Percentiles rank a stretch among this genome's conserved stretches.
phyloP scores from a whole-genome alignment of 176 grass and related monocot species.

The Pontederia paniculata region DNA sequence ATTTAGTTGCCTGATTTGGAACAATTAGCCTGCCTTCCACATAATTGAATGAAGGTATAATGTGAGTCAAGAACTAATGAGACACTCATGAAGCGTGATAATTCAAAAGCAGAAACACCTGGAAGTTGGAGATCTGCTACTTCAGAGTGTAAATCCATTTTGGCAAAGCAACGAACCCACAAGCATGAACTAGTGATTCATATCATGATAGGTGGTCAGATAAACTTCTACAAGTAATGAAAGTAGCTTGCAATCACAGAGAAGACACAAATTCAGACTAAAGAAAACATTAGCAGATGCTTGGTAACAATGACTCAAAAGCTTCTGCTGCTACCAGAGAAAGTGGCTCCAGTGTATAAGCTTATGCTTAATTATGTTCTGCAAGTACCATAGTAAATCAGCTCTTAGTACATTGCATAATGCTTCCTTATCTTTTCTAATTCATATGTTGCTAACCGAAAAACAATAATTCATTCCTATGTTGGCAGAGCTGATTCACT shows the following conservation, averaged over 20 bases:
- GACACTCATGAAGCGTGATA: slow-evolving; percentile 24
- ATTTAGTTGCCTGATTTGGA: no score
- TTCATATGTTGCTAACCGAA: no score
- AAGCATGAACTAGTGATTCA: slow-evolving; percentile 40
- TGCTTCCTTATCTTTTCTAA: no score
- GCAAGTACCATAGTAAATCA: not conserved
- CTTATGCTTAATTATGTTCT: slow-evolving; percentile 1
- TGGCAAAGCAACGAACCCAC: slow-evolving; percentile 59
- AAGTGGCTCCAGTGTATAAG: slow-evolving; percentile 36
- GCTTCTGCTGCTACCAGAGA: slow-evolving; percentile 31
- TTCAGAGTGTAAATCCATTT: slow-evolving; percentile 35
- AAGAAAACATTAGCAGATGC: slow-evolving; percentile 18
- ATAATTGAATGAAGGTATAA: no score
- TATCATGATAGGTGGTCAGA: slow-evolving; percentile 80
- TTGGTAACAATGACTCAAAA: slow-evolving; percentile 19
- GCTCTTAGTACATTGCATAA: no score
- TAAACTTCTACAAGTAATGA: slow-evolving; percentile 66
- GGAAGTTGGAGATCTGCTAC: slow-evolving; percentile 37
- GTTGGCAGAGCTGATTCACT: no score
- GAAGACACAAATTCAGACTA: slow-evolving; percentile 24
- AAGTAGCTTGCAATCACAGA: slow-evolving; percentile 29
- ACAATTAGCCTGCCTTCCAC: no score
- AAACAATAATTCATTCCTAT: no score
- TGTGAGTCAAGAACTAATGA: slow-evolving; percentile 39
- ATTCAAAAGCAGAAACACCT: slow-evolving; percentile 71